A percentile compares a stretch with the other conserved stretches of the same genome.
Conservation (phyloP, 2,329 filamentous ascomycete species). For the Rutstroemia sydowiana region DNA sequence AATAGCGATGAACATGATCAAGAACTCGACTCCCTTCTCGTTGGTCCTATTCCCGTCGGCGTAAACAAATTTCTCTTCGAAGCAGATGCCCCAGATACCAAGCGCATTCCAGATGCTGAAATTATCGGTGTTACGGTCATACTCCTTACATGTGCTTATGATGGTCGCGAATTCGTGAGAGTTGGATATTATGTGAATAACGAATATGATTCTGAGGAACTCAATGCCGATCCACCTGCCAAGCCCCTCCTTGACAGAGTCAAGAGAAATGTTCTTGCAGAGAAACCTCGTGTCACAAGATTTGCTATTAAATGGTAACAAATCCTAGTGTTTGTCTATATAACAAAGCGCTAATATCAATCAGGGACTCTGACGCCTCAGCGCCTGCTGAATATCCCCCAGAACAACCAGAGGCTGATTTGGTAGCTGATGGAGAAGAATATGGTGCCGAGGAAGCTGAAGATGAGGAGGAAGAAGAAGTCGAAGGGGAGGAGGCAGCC, state of each 20-base stretch:
- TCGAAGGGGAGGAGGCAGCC: conserved; percentile 46
- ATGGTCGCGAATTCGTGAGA: conserved; percentile 91
- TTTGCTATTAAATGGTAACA: conserved; percentile 97
- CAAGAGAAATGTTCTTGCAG: conserved; percentile 82
- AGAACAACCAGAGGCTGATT: conserved; percentile 93
- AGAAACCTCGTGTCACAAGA: conserved; percentile 94
- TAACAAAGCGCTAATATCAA: conserved; percentile 19
- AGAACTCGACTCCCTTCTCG: conserved; percentile 92
- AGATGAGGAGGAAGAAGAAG: conserved; percentile 62
- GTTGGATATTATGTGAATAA: conserved; percentile 99
- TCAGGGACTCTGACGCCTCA: conserved; percentile 93
- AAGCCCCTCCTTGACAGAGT: conserved; percentile 93
- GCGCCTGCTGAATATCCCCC: conserved; percentile 94
- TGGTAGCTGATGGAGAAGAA: conserved; percentile 73
- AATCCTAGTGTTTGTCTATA: neutral
- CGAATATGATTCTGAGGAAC: conserved; percentile 89
- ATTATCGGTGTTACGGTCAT: conserved; percentile 96
- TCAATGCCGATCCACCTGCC: conserved; percentile 80
- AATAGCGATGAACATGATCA: conserved; percentile 74
- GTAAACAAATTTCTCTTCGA: conserved; percentile 99
- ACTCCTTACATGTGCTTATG: conserved; percentile 92
- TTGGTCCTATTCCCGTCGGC: conserved; percentile 93
- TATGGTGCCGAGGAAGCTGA: conserved; percentile 90
- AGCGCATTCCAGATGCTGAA: conserved; percentile 87
- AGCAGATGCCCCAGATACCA: conserved; percentile 84